Evolutionary conservation across 192 early-diverging fungal genomes (phyloP).

Genomic region (Entomortierella beljakovae): DNA sequence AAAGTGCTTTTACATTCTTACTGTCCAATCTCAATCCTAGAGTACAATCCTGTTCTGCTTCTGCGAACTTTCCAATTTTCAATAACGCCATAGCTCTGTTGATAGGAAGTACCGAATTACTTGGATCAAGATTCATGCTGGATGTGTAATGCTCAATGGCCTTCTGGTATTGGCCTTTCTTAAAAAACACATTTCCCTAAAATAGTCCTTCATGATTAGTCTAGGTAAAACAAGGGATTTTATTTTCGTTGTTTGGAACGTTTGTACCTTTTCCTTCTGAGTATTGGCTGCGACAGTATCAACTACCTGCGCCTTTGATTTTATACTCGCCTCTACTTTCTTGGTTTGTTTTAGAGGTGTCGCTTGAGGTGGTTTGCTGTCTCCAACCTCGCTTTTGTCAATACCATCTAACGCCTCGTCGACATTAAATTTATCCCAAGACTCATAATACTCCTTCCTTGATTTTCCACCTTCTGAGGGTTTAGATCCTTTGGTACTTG

Average conservation of each 20-base stretch:
- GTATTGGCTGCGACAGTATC: slow-evolving; percentile 17
- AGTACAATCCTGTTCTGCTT: slow-evolving; percentile 79
- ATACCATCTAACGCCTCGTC: slow-evolving; percentile 18
- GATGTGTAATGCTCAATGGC: slow-evolving; percentile 75
- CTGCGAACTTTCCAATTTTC: slow-evolving; percentile 71
- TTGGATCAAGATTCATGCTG: slow-evolving; percentile 71
- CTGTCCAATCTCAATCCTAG: slow-evolving; percentile 67
- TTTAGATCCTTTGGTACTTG: neutral
- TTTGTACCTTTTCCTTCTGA: slow-evolving; percentile 39
- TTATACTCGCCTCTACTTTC: neutral
- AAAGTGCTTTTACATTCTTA: slow-evolving; percentile 84
- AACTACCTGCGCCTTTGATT: neutral
- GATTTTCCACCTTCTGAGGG: neutral
- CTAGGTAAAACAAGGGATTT: neutral
- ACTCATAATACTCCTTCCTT: slow-evolving; percentile 27
- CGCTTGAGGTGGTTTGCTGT: neutral
- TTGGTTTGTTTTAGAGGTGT: neutral
- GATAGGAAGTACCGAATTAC: slow-evolving; percentile 67
- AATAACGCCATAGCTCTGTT: slow-evolving; percentile 89
- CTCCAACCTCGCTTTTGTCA: neutral
- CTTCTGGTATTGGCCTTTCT: slow-evolving; percentile 62
- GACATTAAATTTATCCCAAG: slow-evolving; percentile 35
- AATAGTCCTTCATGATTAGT: neutral
- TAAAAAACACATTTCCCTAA: slow-evolving; percentile 36
- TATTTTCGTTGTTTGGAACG: neutral